These are phyloP conservation scores for Graphiopsis chlorocephala DNA, from an alignment of 2,329 filamentous ascomycete genomes.

Conservation along the genomic window DNA sequence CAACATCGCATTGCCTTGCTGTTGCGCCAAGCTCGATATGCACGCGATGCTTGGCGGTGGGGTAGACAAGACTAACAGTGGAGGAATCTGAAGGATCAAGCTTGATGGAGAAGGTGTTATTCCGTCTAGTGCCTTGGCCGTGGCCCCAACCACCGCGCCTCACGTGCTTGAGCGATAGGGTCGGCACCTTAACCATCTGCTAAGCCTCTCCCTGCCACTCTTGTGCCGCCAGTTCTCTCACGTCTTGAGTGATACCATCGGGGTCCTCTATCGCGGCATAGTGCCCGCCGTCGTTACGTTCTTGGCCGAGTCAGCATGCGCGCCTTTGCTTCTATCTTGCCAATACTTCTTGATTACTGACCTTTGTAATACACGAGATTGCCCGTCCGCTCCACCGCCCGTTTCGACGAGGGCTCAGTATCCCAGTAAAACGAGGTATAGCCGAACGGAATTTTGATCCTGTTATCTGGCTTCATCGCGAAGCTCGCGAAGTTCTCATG, in stretches of 20 bases:
- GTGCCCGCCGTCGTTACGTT: slow-evolving; percentile 27
- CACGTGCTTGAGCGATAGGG: background rate
- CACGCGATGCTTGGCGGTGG: slow-evolving; percentile 3
- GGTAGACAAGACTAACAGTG: background rate
- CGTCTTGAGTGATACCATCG: slow-evolving; percentile 29
- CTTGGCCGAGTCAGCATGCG: slow-evolving; percentile 10
- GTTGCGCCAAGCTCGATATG: background rate
- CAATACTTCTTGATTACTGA: slow-evolving; percentile 8
- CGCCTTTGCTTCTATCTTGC: background rate
- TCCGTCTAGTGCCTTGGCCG: background rate
- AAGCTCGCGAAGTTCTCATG: slow-evolving; percentile 40
- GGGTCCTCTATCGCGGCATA: slow-evolving; percentile 33
- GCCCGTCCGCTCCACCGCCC: slow-evolving; percentile 35
- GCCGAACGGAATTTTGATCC: slow-evolving; percentile 38
- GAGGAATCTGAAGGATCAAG: background rate
- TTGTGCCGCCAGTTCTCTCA: slow-evolving; percentile 24
- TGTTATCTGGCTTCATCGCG: slow-evolving; percentile 36
- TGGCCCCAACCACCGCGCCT: background rate
- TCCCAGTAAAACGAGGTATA: slow-evolving; percentile 40
- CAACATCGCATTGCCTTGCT: background rate
- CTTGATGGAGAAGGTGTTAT: slow-evolving; percentile 4
- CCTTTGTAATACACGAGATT: slow-evolving; percentile 39
- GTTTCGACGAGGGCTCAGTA: slow-evolving; percentile 36
- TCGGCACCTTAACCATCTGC: background rate
- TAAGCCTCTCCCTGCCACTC: slow-evolving; percentile 11